Conservation (phyloP, 805 yeast genomes). For the Sugiyamaella marilandica region DNA sequence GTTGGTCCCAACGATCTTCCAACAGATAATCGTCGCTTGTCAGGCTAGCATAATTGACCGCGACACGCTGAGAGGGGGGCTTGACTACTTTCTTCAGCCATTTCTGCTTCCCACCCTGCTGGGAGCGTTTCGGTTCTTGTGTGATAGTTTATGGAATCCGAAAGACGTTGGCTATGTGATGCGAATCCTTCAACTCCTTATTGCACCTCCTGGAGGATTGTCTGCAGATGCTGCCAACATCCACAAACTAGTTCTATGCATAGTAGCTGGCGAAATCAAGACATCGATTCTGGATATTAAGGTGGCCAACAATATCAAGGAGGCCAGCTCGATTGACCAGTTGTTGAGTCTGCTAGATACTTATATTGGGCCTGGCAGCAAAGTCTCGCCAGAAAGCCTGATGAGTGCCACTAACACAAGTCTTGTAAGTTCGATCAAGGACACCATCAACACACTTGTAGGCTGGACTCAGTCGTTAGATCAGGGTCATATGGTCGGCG, state of each 20-base stretch:
- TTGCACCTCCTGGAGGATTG: conserved; percentile 37
- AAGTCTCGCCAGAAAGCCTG: not conserved
- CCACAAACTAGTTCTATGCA: conserved; percentile 38
- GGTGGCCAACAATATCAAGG: conserved; percentile 3
- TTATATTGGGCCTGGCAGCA: conserved; percentile 3
- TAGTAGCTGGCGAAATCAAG: conserved; percentile 27
- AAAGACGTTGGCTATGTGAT: conserved; percentile 35
- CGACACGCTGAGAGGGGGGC: conserved; percentile 64
- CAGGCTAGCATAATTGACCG: conserved; percentile 51
- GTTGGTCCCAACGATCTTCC: conserved; percentile 67
- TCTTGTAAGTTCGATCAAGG: conserved; percentile 20
- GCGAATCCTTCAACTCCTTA: conserved; percentile 37
- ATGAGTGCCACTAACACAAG: not conserved
- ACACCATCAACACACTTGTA: conserved; percentile 18
- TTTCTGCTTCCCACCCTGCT: conserved; percentile 57
- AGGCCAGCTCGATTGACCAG: conserved; percentile 12
- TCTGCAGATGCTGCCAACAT: conserved; percentile 45
- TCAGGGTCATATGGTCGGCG: conserved; percentile 20
- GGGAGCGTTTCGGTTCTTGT: conserved; percentile 50
- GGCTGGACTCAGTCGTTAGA: conserved; percentile 24
- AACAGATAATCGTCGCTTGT: conserved; percentile 63
- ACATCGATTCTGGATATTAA: conserved; percentile 13
- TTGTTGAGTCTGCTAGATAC: conserved; percentile 17
- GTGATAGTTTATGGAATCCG: conserved; percentile 38
- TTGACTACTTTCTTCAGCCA: conserved; percentile 82